Conservation (phyloP, 306 rosid genomes). For the Acacia melanoxylon region DNA sequence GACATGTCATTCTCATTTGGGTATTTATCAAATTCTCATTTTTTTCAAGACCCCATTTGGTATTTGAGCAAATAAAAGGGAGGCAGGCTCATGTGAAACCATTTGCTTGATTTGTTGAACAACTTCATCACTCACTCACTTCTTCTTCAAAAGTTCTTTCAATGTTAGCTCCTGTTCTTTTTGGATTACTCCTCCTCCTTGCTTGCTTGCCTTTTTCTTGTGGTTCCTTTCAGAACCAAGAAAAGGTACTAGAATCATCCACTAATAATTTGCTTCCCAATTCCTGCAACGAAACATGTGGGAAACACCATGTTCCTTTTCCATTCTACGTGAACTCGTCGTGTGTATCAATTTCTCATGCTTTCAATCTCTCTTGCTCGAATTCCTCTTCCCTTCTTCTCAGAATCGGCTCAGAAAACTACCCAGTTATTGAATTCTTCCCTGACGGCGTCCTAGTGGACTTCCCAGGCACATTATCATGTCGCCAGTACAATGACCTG, state of each 20-base stretch:
- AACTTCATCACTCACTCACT: not conserved
- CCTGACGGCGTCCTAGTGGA: constrained; percentile 70
- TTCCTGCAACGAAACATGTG: constrained; percentile 69
- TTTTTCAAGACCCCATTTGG: not conserved
- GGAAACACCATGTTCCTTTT: constrained; percentile 64
- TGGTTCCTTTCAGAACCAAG: constrained; percentile 39
- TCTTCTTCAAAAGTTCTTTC: constrained; percentile 25
- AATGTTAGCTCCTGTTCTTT: constrained; percentile 44
- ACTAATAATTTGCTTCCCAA: constrained; percentile 18
- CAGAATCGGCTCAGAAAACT: constrained; percentile 49
- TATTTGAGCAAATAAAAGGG: constrained; percentile 22
- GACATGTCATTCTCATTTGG: constrained; percentile 19
- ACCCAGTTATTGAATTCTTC: constrained; percentile 69
- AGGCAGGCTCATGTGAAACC: constrained; percentile 4
- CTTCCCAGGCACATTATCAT: constrained; percentile 61
- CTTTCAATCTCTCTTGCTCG: constrained; percentile 67
- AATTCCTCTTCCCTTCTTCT: constrained; percentile 69
- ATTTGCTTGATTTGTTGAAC: constrained; percentile 23
- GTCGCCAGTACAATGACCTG: constrained; percentile 83
- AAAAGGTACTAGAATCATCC: constrained; percentile 17
- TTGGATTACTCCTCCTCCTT: constrained; percentile 32
- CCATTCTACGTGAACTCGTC: constrained; percentile 79
- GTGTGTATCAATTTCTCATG: constrained; percentile 48
- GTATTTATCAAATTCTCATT: not conserved
- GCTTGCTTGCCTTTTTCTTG: constrained; percentile 39